phyloP scores from a whole-genome alignment of 2,329 filamentous ascomycete genomes.

The Fusarium cicatricum region DNA sequence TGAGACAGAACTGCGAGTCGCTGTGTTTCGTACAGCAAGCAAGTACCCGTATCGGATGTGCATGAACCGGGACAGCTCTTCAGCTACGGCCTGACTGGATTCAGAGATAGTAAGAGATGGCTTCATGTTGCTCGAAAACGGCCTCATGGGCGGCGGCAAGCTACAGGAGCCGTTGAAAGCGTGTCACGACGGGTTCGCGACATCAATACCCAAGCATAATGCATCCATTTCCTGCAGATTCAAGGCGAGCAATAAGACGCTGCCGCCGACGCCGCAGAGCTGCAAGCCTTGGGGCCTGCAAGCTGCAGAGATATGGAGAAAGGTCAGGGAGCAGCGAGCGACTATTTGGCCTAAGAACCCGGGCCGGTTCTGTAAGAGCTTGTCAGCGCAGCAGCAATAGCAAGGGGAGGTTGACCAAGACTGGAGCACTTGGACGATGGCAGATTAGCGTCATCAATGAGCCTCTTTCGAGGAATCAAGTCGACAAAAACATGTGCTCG shows the following conservation, averaged over 20 bases:
- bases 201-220: conserved; percentile 6
- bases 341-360: neutral
- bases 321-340: neutral
- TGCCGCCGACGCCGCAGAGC: conserved; percentile 12
- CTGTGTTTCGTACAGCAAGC: conserved; percentile 18
- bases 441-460: no score
- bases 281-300: conserved; percentile 19
- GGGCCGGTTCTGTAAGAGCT: neutral
- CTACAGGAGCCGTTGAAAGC: conserved; percentile 35
- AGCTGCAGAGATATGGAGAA: conserved; percentile 23
- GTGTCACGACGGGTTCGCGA: conserved; percentile 34
- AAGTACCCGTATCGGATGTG: conserved; percentile 32
- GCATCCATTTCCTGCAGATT: conserved; percentile 14
- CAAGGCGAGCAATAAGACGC: neutral
- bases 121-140: conserved; percentile 17
- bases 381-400: neutral
- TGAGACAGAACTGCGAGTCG: conserved; percentile 20
- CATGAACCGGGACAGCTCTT: conserved; percentile 31
- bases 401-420: no score
- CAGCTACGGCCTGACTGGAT: neutral
- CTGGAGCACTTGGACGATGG: no score
- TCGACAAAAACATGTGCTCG: conserved; percentile 1
- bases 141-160: conserved; percentile 21
- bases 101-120: conserved; percentile 20
- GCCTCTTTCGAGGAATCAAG: no score